Conservation (phyloP, 1,139 yeast species). For the Blastobotrys serpentis region DNA sequence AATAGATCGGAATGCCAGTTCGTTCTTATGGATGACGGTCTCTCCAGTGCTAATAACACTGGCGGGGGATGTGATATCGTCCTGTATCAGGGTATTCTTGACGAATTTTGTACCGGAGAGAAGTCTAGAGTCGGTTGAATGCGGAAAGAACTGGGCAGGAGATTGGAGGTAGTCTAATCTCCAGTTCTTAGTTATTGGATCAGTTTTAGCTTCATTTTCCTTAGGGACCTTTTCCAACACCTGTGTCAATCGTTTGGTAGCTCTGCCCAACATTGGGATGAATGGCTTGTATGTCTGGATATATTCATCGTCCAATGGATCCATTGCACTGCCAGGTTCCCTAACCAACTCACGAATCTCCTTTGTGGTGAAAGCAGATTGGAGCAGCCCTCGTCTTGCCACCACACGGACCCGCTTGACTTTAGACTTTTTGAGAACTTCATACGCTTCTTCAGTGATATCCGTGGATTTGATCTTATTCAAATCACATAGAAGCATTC, state of each 20-base stretch:
- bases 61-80: slow-evolving; percentile 30
- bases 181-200: slow-evolving; percentile 52
- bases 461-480: slow-evolving; percentile 60
- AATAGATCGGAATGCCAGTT: slow-evolving; percentile 75
- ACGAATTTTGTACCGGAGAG: slow-evolving; percentile 52
- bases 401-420: slow-evolving; percentile 68
- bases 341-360: slow-evolving; percentile 84
- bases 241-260: slow-evolving; percentile 65
- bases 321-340: slow-evolving; percentile 57
- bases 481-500: slow-evolving; percentile 64
- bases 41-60: slow-evolving; percentile 47
- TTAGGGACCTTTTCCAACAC: slow-evolving; percentile 52
- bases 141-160: slow-evolving; percentile 56
- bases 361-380: slow-evolving; percentile 88
- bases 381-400: slow-evolving; percentile 76
- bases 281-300: slow-evolving; percentile 45
- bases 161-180: slow-evolving; percentile 64
- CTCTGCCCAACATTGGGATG: slow-evolving; percentile 52
- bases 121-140: slow-evolving; percentile 38
- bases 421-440: slow-evolving; percentile 49
- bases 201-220: slow-evolving; percentile 23
- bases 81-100: slow-evolving; percentile 45
- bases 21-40: slow-evolving; percentile 47
- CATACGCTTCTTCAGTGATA: slow-evolving; percentile 62
- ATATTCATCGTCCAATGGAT: slow-evolving; percentile 50